These are phyloP conservation scores for Alternaria brassicicola DNA, from an alignment of 2,329 filamentous ascomycete genomes.

Conservation along the genomic window DNA sequence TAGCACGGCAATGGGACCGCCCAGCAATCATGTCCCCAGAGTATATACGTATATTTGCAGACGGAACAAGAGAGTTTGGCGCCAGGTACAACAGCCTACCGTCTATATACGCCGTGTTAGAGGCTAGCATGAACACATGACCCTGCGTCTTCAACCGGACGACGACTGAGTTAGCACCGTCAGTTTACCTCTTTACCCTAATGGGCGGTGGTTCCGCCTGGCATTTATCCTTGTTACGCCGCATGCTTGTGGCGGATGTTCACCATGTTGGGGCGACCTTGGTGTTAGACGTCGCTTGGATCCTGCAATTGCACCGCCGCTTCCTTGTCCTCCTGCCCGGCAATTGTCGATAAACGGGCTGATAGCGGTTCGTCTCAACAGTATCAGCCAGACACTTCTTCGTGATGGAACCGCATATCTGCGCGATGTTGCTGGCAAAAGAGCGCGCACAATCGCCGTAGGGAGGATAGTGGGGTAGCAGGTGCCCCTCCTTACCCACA, in stretches of 20 bases:
- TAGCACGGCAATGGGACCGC: conserved; percentile 19
- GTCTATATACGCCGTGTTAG: conserved; percentile 31
- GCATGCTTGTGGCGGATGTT: conserved; percentile 8
- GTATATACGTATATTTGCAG: conserved; percentile 11
- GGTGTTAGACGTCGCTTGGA: not conserved
- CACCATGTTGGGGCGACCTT: conserved; percentile 1
- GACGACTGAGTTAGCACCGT: conserved; percentile 16
- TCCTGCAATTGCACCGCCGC: not conserved
- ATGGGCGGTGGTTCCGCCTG: conserved; percentile 21
- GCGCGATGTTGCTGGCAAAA: conserved; percentile 11
- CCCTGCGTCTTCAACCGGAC: conserved; percentile 33
- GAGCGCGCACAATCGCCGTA: conserved; percentile 3
- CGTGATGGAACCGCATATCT: conserved; percentile 2
- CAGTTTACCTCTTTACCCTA: conserved; percentile 20
- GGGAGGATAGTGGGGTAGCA: conserved; percentile 23
- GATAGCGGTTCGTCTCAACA: conserved; percentile 15
- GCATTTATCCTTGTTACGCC: conserved; percentile 29
- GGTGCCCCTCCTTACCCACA: conserved; percentile 25
- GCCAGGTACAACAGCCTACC: conserved; percentile 20
- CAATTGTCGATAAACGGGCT: conserved; percentile 5
- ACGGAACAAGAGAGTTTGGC: conserved; percentile 21
- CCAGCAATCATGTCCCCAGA: conserved; percentile 27
- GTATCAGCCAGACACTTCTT: not conserved
- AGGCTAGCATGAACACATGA: conserved; percentile 26
- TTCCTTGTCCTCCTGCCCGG: conserved; percentile 2